These are phyloP conservation scores for Aspergillus ustus DNA, from an alignment of 2,329 filamentous ascomycete genomes.

Conservation along the genomic window DNA sequence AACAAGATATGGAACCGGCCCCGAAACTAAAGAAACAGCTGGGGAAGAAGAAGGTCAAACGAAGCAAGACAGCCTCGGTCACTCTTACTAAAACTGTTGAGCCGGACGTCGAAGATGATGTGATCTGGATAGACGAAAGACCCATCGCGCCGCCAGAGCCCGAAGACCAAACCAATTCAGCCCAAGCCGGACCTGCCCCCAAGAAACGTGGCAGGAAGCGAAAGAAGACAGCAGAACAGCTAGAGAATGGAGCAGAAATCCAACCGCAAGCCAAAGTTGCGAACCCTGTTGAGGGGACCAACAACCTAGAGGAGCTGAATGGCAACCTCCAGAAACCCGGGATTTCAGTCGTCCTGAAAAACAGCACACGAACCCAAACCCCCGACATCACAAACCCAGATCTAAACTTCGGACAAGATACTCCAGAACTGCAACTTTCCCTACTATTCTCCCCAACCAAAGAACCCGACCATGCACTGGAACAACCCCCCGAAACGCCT, in stretches of 20 bases:
- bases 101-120: constrained; percentile 44
- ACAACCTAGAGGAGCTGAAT: background rate
- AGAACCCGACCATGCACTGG: background rate
- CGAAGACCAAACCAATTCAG: background rate
- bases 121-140: constrained; percentile 46
- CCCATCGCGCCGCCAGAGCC: constrained; percentile 22
- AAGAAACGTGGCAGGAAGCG: constrained; percentile 52
- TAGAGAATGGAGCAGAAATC: constrained; percentile 1
- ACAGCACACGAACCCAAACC: background rate
- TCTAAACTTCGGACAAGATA: background rate
- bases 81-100: constrained; percentile 35
- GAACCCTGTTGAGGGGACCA: background rate
- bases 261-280: background rate
- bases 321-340: background rate
- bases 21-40: constrained; percentile 28
- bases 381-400: background rate
- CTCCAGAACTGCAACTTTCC: background rate
- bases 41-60: constrained; percentile 51
- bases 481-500: constrained; percentile 20
- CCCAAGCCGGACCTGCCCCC: constrained; percentile 26
- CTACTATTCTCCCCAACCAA: background rate
- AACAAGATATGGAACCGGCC: background rate
- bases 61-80: constrained; percentile 47
- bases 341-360: constrained; percentile 3
- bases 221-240: constrained; percentile 39